Conservation (phyloP, 371 early-diverging fungal species). For the Mortierella sp. region DNA sequence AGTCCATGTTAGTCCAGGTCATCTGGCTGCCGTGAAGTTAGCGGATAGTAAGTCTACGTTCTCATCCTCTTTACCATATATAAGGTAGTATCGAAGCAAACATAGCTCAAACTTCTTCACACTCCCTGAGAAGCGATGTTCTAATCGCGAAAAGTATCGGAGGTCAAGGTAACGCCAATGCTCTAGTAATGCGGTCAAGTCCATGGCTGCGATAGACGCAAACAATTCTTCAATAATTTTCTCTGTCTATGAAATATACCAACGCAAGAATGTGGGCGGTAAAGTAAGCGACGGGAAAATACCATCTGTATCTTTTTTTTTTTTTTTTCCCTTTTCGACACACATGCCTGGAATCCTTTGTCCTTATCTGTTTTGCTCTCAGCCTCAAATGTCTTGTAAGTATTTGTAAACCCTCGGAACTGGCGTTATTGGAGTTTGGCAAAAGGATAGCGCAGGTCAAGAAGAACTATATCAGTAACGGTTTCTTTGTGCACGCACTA, state of each 20-base stretch:
- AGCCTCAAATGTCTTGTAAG: constrained; percentile 72
- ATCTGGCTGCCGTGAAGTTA: no score
- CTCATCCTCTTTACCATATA: constrained; percentile 62
- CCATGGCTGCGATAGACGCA: constrained; percentile 64
- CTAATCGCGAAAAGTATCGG: constrained; percentile 76
- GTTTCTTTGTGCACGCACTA: neutral
- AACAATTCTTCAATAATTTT: constrained; percentile 76
- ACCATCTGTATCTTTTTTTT: neutral
- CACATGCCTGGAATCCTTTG: constrained; percentile 72
- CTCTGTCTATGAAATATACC: constrained; percentile 61
- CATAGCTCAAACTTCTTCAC: constrained; percentile 76
- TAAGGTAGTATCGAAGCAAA: constrained; percentile 71
- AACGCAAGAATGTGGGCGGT: neutral
- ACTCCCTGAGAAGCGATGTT: constrained; percentile 71
- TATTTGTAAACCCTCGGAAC: constrained; percentile 76
- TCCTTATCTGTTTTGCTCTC: constrained; percentile 73
- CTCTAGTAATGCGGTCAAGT: constrained; percentile 68
- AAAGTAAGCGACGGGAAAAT: neutral
- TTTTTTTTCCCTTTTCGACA: constrained; percentile 1
- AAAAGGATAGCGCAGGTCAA: neutral
- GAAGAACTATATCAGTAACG: neutral
- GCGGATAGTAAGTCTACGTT: neutral
- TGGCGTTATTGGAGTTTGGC: constrained; percentile 20
- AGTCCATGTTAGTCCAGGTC: neutral
- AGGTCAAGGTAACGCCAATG: constrained; percentile 77